A percentile compares a stretch with the other conserved stretches of the same genome.
phyloP scores from a whole-genome alignment of 2,329 filamentous ascomycete species.

The Pseudophaeomoniella oleicola region DNA sequence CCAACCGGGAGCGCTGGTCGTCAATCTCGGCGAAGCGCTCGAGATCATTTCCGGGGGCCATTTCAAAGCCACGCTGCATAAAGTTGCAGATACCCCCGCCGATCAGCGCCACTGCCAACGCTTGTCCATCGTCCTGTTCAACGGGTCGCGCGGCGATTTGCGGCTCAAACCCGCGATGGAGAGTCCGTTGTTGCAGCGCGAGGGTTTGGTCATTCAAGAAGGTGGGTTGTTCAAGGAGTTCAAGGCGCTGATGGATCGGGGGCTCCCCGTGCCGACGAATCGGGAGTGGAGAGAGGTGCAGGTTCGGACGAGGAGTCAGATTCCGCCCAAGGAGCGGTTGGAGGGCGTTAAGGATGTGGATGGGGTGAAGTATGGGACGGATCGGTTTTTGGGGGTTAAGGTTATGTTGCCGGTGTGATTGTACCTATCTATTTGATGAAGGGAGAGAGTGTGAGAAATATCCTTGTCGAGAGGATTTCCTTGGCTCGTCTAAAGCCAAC shows the following conservation, averaged over 20 bases:
- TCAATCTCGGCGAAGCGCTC: slow-evolving; percentile 33
- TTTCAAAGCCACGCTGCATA: slow-evolving; percentile 31
- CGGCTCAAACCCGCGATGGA: slow-evolving; percentile 26
- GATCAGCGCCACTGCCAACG: slow-evolving; percentile 27
- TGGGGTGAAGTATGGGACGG: slow-evolving; percentile 28
- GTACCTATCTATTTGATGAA: too few species aligned
- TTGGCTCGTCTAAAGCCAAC: too few species aligned
- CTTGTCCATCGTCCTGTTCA: slow-evolving; percentile 29
- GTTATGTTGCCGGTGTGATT: slow-evolving; percentile 26
- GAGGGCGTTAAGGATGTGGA: slow-evolving; percentile 24
- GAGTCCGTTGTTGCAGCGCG: slow-evolving; percentile 23
- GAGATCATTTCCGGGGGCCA: slow-evolving; percentile 32
- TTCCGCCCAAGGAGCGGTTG: slow-evolving; percentile 20
- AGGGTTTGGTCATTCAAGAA: slow-evolving; percentile 26
- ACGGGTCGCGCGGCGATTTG: slow-evolving; percentile 30
- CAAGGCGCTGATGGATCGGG: slow-evolving; percentile 25
- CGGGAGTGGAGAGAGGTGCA: slow-evolving; percentile 35
- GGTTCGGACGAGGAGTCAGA: slow-evolving; percentile 27
- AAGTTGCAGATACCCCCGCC: slow-evolving; percentile 26
- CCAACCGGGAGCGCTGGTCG: slow-evolving; percentile 31
- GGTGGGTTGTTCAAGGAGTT: slow-evolving; percentile 33
- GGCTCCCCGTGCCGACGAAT: slow-evolving; percentile 29
- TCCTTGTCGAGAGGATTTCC: too few species aligned
- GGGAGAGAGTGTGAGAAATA: too few species aligned
- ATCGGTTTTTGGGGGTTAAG: slow-evolving; percentile 33